phyloP scores from a whole-genome alignment of 2,329 filamentous ascomycete genomes.

The Colletotrichum viniferum region DNA sequence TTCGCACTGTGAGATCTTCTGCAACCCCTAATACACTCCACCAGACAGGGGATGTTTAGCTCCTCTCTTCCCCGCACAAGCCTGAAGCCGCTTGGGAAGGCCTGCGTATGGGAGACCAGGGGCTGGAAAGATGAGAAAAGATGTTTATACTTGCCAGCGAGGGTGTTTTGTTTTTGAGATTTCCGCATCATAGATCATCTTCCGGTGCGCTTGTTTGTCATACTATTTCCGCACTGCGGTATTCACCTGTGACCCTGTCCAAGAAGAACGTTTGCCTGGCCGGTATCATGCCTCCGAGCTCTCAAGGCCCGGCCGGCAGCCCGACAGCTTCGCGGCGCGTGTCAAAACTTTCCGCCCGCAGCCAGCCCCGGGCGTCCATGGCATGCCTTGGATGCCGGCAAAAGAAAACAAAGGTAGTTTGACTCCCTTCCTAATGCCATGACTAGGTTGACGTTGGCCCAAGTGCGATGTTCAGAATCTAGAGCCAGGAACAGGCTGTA shows the following conservation, averaged over 20 bases:
- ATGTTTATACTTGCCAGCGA: neutral
- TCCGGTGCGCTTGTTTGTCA: neutral
- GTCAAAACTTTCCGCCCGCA: neutral
- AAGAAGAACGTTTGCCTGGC: neutral
- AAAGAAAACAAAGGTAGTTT: neutral
- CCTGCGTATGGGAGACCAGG: neutral
- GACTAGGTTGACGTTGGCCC: neutral
- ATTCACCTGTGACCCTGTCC: neutral
- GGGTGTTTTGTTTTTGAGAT: neutral
- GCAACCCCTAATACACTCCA: neutral
- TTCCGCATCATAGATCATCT: neutral
- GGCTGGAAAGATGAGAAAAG: neutral
- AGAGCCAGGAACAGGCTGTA: neutral
- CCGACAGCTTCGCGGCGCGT: neutral
- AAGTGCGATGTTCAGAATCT: neutral
- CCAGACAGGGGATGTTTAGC: neutral
- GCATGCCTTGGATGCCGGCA: neutral
- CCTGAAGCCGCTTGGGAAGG: neutral
- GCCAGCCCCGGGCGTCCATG: neutral
- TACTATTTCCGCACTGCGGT: neutral
- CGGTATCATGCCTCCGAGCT: neutral
- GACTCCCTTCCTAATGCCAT: rapidly evolving
- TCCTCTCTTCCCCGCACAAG: neutral
- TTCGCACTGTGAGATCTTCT: neutral
- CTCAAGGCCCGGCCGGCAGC: neutral